Evolutionary conservation across 2,329 filamentous ascomycete species (phyloP).

Genomic region (Macrophomina pseudophaseolina): DNA sequence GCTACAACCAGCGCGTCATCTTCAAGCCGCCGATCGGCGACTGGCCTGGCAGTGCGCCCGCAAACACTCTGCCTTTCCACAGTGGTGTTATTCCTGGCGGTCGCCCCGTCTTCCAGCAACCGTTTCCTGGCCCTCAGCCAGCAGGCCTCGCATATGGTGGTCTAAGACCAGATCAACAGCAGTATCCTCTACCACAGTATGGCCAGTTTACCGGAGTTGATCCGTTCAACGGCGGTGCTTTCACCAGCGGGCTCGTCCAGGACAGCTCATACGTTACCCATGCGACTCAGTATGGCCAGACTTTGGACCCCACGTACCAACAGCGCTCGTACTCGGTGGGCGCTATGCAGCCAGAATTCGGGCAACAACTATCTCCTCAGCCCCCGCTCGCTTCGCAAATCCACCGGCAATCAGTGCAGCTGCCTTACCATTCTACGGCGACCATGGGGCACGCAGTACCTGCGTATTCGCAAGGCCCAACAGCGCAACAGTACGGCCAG

Average conservation of each 20-base stretch:
- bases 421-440: conserved; percentile 19
- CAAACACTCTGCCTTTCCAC: conserved; percentile 27
- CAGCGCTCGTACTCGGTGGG: conserved; percentile 19
- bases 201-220: conserved; percentile 17
- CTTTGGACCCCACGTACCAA: not conserved
- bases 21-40: conserved; percentile 75
- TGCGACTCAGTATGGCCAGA: conserved; percentile 16
- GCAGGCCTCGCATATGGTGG: not conserved
- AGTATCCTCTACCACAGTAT: conserved; percentile 22
- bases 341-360: conserved; percentile 15
- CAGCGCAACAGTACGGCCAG: conserved; percentile 13
- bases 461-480: not conserved
- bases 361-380: not conserved
- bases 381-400: conserved; percentile 4
- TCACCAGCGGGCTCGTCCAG: conserved; percentile 13
- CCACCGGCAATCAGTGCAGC: conserved; percentile 12
- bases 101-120: conserved; percentile 27
- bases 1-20: conserved; percentile 79
- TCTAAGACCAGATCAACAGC: conserved; percentile 15
- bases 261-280: conserved; percentile 15
- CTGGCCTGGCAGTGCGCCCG: conserved; percentile 48
- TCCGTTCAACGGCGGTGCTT: conserved; percentile 7
- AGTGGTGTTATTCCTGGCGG: conserved; percentile 24
- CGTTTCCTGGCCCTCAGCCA: conserved; percentile 4
- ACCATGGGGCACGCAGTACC: conserved; percentile 16